Percentiles rank a stretch among this genome's conserved stretches.
These are phyloP conservation scores for Sphagnum fallax DNA, from an alignment of 228 moss, liverwort and hornwort genomes.

Conservation along the genomic window DNA sequence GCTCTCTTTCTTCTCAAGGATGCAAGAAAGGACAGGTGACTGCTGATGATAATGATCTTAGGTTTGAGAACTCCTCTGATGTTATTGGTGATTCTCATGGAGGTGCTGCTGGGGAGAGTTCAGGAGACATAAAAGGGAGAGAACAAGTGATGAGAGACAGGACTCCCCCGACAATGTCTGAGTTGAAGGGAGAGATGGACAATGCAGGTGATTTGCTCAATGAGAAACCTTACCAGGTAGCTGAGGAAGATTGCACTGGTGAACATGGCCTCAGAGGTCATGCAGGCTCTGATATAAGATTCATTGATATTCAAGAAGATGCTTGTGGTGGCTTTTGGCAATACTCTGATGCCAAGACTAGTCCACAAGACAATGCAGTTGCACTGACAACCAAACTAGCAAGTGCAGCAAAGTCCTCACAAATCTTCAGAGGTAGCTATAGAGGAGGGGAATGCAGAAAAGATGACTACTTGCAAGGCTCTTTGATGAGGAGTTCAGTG, in stretches of 20 bases:
- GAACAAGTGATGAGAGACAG: too few relatives aligned
- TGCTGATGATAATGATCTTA: too few relatives aligned
- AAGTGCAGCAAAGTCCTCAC: background rate
- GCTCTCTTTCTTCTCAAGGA: background rate
- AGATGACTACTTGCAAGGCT: slow-evolving; percentile 19
- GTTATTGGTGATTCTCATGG: too few relatives aligned
- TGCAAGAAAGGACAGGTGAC: background rate
- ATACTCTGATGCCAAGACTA: background rate
- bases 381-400: too few relatives aligned
- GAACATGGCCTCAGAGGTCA: background rate
- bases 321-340: background rate
- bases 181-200: slow-evolving; percentile 21
- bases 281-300: slow-evolving; percentile 1
- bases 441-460: slow-evolving; percentile 24
- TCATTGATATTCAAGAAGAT: slow-evolving; percentile 7
- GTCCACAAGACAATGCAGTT: background rate
- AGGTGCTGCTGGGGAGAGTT: too few relatives aligned
- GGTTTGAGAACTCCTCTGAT: too few relatives aligned
- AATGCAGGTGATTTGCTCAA: slow-evolving; percentile 22
- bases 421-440: slow-evolving; percentile 15
- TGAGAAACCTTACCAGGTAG: slow-evolving; percentile 24
- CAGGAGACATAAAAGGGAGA: too few relatives aligned
- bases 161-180: background rate
- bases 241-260: slow-evolving; percentile 14
- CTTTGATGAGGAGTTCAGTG: slow-evolving; percentile 21